Conservation (phyloP, 352 stramenopile species). For the Phytophthora podocarpi region DNA sequence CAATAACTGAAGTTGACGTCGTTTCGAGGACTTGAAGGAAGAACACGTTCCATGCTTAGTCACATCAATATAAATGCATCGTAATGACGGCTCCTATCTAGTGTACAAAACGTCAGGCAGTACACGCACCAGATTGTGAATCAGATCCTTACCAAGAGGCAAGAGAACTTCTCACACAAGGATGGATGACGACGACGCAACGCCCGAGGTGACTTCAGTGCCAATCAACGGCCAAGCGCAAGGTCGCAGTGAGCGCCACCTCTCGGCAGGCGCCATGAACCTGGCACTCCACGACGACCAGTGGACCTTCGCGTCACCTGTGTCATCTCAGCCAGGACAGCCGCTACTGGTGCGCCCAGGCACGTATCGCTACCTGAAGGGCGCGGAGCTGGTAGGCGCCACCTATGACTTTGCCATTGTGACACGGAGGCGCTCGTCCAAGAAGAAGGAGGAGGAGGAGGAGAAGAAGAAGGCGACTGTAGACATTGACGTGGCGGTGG, state of each 20-base stretch:
- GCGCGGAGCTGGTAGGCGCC: conserved; percentile 48
- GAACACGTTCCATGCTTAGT: not conserved
- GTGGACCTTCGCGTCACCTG: conserved; percentile 54
- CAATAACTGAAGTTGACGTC: not conserved
- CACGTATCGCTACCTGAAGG: conserved; percentile 63
- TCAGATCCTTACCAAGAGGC: conserved; percentile 10
- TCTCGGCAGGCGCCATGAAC: conserved; percentile 55
- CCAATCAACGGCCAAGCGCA: conserved; percentile 12
- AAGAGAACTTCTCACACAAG: not conserved
- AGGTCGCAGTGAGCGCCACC: conserved; percentile 37
- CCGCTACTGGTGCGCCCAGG: conserved; percentile 36
- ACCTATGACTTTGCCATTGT: conserved; percentile 83
- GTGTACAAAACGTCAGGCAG: conserved; percentile 11
- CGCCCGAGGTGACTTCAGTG: conserved; percentile 39
- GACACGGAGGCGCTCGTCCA: conserved; percentile 41
- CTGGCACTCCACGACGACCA: conserved; percentile 65
- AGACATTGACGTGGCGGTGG: conserved; percentile 18
- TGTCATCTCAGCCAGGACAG: conserved; percentile 40
- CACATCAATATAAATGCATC: not conserved
- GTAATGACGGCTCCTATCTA: conserved; percentile 5
- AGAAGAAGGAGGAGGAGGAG: conserved; percentile 34
- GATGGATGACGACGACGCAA: conserved; percentile 44
- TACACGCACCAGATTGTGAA: not conserved
- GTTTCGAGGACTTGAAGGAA: conserved; percentile 8
- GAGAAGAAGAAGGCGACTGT: not conserved